These are phyloP conservation scores for Mucor indicus DNA, from an alignment of 371 early-diverging fungal species.

Conservation along the genomic window DNA sequence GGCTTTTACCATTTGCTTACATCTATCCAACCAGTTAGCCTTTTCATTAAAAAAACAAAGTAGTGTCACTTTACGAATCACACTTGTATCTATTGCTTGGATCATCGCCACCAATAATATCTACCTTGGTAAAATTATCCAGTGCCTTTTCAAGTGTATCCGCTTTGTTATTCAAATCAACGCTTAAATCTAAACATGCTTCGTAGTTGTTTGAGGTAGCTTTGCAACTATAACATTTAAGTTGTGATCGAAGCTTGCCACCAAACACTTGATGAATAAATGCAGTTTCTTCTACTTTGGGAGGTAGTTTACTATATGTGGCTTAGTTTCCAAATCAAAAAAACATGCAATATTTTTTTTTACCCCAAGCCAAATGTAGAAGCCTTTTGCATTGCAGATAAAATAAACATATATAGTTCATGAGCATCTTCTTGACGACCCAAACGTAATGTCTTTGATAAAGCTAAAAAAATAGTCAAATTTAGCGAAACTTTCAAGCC, in stretches of 20 bases:
- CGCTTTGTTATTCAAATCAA: constrained; percentile 69
- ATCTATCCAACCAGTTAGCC: constrained; percentile 27
- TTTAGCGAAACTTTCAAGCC: not conserved
- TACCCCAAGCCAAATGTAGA: constrained; percentile 8
- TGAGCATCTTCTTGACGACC: constrained; percentile 92
- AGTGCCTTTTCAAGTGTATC: constrained; percentile 63
- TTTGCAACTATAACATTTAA: constrained; percentile 75
- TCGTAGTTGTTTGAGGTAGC: constrained; percentile 74
- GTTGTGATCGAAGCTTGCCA: constrained; percentile 75
- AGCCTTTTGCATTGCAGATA: constrained; percentile 52
- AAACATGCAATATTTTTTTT: not conserved
- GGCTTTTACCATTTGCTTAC: constrained; percentile 69
- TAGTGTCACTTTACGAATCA: constrained; percentile 16
- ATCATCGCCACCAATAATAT: constrained; percentile 29
- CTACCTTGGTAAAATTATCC: constrained; percentile 59
- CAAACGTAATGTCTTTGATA: constrained; percentile 74
- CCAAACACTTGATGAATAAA: constrained; percentile 80
- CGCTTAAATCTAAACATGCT: constrained; percentile 72
- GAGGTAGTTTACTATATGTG: constrained; percentile 55
- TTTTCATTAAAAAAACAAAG: not conserved
- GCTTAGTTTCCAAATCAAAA: not conserved
- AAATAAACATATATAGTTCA: constrained; percentile 79
- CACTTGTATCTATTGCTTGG: constrained; percentile 32
- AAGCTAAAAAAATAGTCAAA: constrained; percentile 24
- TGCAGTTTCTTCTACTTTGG: constrained; percentile 72